phyloP scores from a whole-genome alignment of 495 filamentous ascomycete species.

The Pyronema domesticum region DNA sequence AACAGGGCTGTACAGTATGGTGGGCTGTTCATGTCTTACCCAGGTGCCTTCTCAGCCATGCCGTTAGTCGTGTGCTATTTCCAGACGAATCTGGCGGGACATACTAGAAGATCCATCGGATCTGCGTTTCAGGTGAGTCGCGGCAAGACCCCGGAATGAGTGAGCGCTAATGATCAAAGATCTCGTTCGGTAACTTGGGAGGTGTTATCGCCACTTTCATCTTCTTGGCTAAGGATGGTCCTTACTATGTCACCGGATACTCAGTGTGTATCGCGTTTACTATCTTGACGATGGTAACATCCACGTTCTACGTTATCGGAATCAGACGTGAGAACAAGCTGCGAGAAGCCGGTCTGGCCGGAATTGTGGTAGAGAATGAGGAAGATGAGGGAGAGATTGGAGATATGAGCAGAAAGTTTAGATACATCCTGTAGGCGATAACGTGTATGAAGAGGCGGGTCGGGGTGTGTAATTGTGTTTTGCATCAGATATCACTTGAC shows the following conservation, averaged over 20 bases:
- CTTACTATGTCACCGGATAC: constrained; percentile 56
- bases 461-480: no score
- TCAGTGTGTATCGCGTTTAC: constrained; percentile 60
- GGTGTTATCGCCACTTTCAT: constrained; percentile 80
- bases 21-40: constrained; percentile 53
- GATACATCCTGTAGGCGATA: not conserved
- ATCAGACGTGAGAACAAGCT: constrained; percentile 48
- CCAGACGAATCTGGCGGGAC: constrained; percentile 78
- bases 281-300: constrained; percentile 43
- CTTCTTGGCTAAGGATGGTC: constrained; percentile 56
- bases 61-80: constrained; percentile 85
- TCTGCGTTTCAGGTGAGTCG: constrained; percentile 52
- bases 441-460: no score
- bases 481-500: no score
- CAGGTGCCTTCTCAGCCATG: constrained; percentile 45
- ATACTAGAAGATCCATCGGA: constrained; percentile 67
- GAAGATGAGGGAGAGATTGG: constrained; percentile 61
- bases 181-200: constrained; percentile 72
- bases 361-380: constrained; percentile 35
- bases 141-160: constrained; percentile 21
- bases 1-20: constrained; percentile 46
- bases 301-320: constrained; percentile 41
- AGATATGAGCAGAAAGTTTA: constrained; percentile 33
- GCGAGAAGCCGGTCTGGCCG: constrained; percentile 33
- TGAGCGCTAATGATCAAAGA: constrained; percentile 25